Evolutionary conservation across 2,329 filamentous ascomycete species (phyloP), one percentile per base, ranked within the genome.

Genomic region (Trichoderma atrobrunneum): DNA sequence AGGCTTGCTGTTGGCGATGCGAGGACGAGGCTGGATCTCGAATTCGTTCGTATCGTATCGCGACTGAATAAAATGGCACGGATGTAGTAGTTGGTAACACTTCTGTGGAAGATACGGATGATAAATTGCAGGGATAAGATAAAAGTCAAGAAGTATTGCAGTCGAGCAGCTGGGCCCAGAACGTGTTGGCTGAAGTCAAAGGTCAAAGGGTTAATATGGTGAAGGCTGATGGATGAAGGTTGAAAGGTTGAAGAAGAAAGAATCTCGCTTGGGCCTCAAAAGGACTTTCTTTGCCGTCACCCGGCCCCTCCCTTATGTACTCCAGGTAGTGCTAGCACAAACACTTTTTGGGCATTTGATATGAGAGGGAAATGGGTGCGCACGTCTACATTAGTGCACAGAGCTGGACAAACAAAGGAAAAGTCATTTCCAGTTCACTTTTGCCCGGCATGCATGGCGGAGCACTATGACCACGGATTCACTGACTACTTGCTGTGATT

Each of bases 231-330:
- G 32, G 30, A 36, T 34, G 10, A 36, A 26, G 14, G 48, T 34
- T 67, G 64, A 57, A 68, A 51, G 8, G 56, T 61, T 34, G 28
- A 36, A 62, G 57, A 61, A 62, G 66, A 28, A 62, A 70, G 66
- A 51, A 51, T 61, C 36, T 36, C 36, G 66, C 59, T 69, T 69
- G 66, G 56, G 28, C 56, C 56, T 69, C 56, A 61, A 61, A 10
- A 34, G 10, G 7, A 30, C 36, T 12, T 16, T 21, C 57, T 28
- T 57, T 43, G 54, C 30, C 32, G 18, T 21, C 16, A 56, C 28
- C 34, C 26, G 56, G 56, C n/a, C 66, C 36, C 56, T 61, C 56
- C 39, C 21, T 60, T 34, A 51, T 54, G 34, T 68, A 39, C 28
- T 26, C 24, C 48, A 39, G 11, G 56, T 60, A 48, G 26, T 70